Conservation (phyloP, 345 rosid genomes). For the Linum tenue region DNA sequence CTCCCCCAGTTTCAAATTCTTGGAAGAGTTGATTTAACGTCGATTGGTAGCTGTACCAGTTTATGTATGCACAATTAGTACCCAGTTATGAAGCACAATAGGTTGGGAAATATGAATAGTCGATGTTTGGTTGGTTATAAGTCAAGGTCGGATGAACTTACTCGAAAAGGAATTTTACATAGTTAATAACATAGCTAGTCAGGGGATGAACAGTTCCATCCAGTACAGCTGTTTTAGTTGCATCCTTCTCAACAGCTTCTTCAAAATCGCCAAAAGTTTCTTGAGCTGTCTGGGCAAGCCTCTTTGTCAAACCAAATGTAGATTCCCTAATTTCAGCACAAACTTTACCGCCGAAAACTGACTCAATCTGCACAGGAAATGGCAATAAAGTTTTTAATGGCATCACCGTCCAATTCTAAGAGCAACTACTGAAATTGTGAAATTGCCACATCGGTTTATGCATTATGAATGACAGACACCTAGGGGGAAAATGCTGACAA, state of each 20-base stretch:
- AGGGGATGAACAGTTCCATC: conserved; percentile 98
- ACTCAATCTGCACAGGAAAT: conserved; percentile 50
- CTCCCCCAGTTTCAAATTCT: conserved; percentile 70
- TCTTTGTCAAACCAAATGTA: conserved; percentile 70
- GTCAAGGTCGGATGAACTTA: conserved; percentile 34
- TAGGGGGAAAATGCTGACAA: neutral
- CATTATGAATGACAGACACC: too few relatives aligned
- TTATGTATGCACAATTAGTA: neutral
- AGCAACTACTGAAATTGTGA: neutral
- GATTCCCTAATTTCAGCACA: conserved; percentile 85
- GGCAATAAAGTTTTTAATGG: neutral
- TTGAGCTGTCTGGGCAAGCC: conserved; percentile 88
- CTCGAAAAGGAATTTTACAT: conserved; percentile 95
- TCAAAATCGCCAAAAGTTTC: conserved; percentile 97
- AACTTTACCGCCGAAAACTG: conserved; percentile 72
- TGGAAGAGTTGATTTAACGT: conserved; percentile 95
- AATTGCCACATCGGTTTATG: neutral
- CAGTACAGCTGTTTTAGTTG: conserved; percentile 78
- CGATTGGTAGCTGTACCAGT: conserved; percentile 71
- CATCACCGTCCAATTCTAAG: neutral
- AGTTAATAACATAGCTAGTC: conserved; percentile 97
- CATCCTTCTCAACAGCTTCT: conserved; percentile 97
- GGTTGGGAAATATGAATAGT: neutral
- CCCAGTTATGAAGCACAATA: neutral
- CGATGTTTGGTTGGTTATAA: neutral